Base-by-base conservation (phyloP, 1,139 yeast genomes). In the Suhomyces yuchorum region DNA sequence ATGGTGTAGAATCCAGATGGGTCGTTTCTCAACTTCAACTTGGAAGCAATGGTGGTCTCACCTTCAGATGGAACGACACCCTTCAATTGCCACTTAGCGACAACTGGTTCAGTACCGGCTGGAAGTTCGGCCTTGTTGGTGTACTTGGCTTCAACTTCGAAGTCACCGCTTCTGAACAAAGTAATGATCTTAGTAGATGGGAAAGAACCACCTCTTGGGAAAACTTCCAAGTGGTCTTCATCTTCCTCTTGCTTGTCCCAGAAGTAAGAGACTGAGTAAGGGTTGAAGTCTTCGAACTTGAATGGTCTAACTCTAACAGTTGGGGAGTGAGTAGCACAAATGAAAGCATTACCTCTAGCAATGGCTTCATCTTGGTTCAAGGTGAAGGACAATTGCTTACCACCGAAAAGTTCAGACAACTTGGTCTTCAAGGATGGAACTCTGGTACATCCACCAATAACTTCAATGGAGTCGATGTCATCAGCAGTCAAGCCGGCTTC, bases 251-350 rank as follows among this genome's bases (percentile, higher is more conserved):
- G 91, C 70, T 92, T 82, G 66, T 87, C 96, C 99, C 99, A 95
- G 73, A 76, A 82, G 83, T 90, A 95, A 46, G 97, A 87, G 58
- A 95, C 97, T 41, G 97, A 84, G 82, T 83, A 82, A 62, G 85
- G 87, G 83, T 92, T 92, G 69, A 85, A 77, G 71, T 93, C 99
- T 78, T 93, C 97, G 67, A 92, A 93, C 77, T 92, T 93, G 86
- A 93, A 93, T 61, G 97, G 97, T 76, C 98, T 87, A 49, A 95
- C 99, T 78, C 99, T 88, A 65, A 93, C 85, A 58, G 97, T 92
- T 73, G 99, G 99, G 26, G 99, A 93, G 81, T 92, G 98, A 75
- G 92, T 89, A 61, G 99, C 99, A 74, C 99, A 93, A 65, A 95
- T 89, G 75, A 93, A 95, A 48, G 99, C 97, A 61, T 96, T 96